phyloP scores from a whole-genome alignment of 106 monocot species.

The Dioscorea alata region DNA sequence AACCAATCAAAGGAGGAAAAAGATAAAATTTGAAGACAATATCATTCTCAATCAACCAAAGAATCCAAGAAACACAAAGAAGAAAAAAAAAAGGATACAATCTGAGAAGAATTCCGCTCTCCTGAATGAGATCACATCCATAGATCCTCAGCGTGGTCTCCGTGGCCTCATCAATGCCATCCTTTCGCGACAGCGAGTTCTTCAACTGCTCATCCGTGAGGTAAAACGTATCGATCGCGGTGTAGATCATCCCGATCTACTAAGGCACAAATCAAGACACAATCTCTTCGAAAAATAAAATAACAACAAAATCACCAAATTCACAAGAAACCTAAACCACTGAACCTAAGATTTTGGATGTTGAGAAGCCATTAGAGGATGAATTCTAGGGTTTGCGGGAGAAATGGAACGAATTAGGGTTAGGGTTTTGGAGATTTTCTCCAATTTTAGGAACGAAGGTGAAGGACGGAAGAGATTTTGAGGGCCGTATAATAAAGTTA shows the following conservation, averaged over 20 bases:
- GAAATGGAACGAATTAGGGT: slow-evolving; percentile 4
- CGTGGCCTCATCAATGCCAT: slow-evolving; percentile 76
- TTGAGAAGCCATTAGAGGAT: too few species aligned
- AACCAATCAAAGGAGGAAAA: slow-evolving; percentile 2
- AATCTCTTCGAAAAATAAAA: not conserved
- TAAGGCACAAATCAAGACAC: not conserved
- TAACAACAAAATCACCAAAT: too few species aligned
- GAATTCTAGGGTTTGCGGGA: slow-evolving; percentile 1
- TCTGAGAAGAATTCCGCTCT: slow-evolving; percentile 90
- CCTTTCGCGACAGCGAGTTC: slow-evolving; percentile 80
- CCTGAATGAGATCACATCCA: slow-evolving; percentile 93
- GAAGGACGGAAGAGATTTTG: too few species aligned
- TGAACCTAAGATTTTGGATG: not conserved
- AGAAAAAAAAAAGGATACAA: slow-evolving; percentile 54
- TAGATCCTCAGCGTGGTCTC: slow-evolving; percentile 77
- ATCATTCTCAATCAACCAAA: not conserved
- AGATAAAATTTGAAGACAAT: not conserved
- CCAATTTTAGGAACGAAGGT: too few species aligned
- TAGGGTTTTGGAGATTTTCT: not conserved
- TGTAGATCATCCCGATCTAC: slow-evolving; percentile 61
- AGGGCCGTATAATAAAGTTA: too few species aligned
- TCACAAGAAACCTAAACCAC: not conserved
- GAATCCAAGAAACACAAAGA: not conserved
- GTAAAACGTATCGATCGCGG: slow-evolving; percentile 91
- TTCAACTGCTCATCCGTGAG: slow-evolving; percentile 75